phyloP scores from a whole-genome alignment of 2,329 filamentous ascomycete genomes.

The Ophiostoma sp. region DNA sequence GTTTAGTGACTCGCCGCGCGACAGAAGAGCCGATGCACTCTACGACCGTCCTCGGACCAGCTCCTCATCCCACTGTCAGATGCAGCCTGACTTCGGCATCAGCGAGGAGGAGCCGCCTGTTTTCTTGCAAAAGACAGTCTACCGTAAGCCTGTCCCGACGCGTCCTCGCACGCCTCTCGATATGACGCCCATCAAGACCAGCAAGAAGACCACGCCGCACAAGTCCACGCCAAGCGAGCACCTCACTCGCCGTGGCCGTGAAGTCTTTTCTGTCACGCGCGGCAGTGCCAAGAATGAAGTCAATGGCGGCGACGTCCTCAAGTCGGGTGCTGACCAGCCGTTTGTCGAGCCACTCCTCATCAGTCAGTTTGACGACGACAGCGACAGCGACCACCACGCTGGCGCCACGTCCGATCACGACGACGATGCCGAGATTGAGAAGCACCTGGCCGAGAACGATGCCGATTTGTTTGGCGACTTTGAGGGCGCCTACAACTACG shows the following conservation, averaged over 20 bases:
- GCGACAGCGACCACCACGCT: conserved; percentile 16
- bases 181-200: neutral
- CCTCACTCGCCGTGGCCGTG: neutral
- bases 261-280: neutral
- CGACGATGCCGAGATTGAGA: neutral
- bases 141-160: conserved; percentile 19
- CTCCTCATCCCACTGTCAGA: neutral
- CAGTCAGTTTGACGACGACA: conserved; percentile 17
- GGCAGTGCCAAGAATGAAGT: neutral
- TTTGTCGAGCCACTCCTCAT: conserved; percentile 4
- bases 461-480: conserved; percentile 18
- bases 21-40: neutral
- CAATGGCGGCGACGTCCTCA: neutral
- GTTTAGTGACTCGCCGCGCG: neutral
- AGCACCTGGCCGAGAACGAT: conserved; percentile 5
- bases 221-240: neutral
- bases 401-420: neutral
- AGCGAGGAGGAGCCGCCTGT: neutral
- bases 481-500: conserved; percentile 20
- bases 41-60: neutral
- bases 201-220: neutral
- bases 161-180: neutral
- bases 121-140: conserved; percentile 20
- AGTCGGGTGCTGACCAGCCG: neutral
- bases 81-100: neutral